Percentiles rank a stretch among this genome's conserved stretches.
Conservation (phyloP, 345 rosid genomes). For the Lenwebbia sp. region DNA sequence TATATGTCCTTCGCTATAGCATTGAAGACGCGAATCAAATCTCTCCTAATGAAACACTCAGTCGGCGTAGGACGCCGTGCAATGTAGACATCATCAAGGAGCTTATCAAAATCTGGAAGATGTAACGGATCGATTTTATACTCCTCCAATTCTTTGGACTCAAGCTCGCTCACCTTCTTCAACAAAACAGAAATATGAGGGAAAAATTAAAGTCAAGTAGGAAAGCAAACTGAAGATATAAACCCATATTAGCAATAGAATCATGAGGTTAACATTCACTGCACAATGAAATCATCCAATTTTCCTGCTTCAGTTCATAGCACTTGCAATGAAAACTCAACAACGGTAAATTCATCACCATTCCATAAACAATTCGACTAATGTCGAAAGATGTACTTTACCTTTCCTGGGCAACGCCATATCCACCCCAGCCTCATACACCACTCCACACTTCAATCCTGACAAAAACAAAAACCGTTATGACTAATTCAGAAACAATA, state of each 20-base stretch:
- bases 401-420: conserved; percentile 10
- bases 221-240: not conserved
- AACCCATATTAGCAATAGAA: not conserved
- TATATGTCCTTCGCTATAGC: conserved; percentile 23
- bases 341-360: not conserved
- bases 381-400: not conserved
- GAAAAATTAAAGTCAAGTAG: not conserved
- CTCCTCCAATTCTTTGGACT: conserved; percentile 9
- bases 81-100: conserved; percentile 23
- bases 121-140: conserved; percentile 4
- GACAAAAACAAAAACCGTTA: not conserved
- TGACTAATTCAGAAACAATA: too few species aligned
- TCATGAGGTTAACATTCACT: not conserved
- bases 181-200: not conserved
- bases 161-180: conserved; percentile 24
- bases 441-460: not conserved
- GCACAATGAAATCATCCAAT: not conserved
- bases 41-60: conserved; percentile 22
- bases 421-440: not conserved
- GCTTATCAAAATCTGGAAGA: conserved; percentile 16
- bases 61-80: conserved; percentile 13
- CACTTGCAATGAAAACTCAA: not conserved
- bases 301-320: not conserved
- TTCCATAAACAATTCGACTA: not conserved
- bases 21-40: conserved; percentile 26